Evolutionary conservation across 495 filamentous ascomycete genomes (phyloP), one percentile per base, ranked within the genome.

Genomic region (Jackrogersella multiformis): DNA sequence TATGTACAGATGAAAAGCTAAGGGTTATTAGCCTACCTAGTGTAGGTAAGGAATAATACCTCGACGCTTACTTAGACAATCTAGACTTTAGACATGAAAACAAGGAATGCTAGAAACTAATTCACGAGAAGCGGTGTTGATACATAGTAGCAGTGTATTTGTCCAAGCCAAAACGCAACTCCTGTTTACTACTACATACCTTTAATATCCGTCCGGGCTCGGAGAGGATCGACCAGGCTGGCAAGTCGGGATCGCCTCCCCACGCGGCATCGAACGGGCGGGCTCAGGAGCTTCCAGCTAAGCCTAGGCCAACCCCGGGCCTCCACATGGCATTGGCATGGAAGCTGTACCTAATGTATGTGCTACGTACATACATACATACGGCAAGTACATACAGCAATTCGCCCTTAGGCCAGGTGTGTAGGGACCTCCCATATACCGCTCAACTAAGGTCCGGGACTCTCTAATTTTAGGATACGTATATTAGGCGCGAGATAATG

Each of bases 241-340:
- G 48, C 45, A 44, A 30, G 39, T 38, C 56, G 55, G 55, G 48
- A 34, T 54, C 38, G 39, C 49, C 42, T 30, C 64, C 56, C 56
- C 56, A 52, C 51, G 64, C 45, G 63, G 48, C 58, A n/a, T n/a
- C n/a, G 45, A 34, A 51, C 46, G 32, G 49, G 23, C 59, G 54
- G 46, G 48, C 46, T 59, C 55, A 48, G 62, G 57, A 20, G 7
- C 26, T 4, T 18, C 13, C 18, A 51, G 46, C 26, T 36, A 53
- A 21, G 18, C 15, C 2, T 34, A 56, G 4, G 24, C 15, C 21
- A 54, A 57, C 34, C 48, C 66, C 53, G 42, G 55, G 32, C 54
- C 28, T 32, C 59, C 60, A 69, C 61, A 69, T 69, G 66, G 60
- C 55, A 61, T 32, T 54, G 55, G 64, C 61, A 69, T 69, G 66